Conservation (phyloP, 192 early-diverging fungal genomes). For the Chytriomyces sp. region DNA sequence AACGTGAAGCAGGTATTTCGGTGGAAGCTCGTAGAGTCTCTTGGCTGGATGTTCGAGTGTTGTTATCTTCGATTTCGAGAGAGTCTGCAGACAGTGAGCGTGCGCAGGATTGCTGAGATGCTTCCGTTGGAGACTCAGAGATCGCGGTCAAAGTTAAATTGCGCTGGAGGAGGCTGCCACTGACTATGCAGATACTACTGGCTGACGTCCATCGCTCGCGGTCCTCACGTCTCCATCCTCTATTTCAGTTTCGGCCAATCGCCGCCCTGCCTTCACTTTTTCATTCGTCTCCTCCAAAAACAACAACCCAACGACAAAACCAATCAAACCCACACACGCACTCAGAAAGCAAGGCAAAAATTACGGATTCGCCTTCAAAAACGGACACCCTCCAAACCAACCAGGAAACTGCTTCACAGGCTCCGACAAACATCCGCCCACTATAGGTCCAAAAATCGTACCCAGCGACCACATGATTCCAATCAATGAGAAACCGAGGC, state of each 20-base stretch:
- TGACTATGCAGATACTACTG: background rate
- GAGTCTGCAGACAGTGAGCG: background rate
- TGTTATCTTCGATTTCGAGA: constrained; percentile 22
- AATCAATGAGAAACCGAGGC: constrained; percentile 78
- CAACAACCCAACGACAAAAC: constrained; percentile 66
- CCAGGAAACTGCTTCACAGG: constrained; percentile 72
- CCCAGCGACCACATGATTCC: constrained; percentile 52
- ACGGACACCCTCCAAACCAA: constrained; percentile 56
- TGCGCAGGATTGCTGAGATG: background rate
- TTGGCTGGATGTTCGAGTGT: background rate
- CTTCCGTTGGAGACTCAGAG: constrained; percentile 3
- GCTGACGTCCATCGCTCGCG: background rate
- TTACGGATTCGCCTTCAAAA: constrained; percentile 77
- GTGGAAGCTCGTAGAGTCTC: background rate
- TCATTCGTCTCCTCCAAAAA: constrained; percentile 47
- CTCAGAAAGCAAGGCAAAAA: constrained; percentile 82
- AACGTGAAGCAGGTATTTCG: background rate
- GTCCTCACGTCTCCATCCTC: constrained; percentile 1
- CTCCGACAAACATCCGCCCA: constrained; percentile 82
- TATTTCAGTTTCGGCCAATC: background rate
- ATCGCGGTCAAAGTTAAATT: background rate
- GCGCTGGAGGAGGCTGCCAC: background rate
- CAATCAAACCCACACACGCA: constrained; percentile 63
- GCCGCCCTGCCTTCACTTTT: background rate
- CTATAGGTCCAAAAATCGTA: constrained; percentile 61